These are phyloP conservation scores for Psidium friedrichsthalianum DNA, from an alignment of 345 rosid species.

Conservation along the genomic window DNA sequence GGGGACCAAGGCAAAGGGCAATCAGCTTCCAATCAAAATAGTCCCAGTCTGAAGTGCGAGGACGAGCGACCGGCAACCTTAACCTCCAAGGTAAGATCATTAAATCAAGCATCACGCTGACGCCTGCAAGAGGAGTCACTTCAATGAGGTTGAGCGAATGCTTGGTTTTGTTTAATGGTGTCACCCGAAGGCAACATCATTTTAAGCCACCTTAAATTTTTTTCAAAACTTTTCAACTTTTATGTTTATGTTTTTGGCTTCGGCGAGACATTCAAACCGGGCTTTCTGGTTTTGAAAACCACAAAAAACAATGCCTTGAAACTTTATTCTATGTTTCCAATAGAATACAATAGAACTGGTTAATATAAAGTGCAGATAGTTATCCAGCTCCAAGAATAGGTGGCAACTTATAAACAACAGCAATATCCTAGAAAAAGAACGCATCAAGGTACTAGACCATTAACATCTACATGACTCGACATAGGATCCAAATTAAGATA, in stretches of 20 bases:
- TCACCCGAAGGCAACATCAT: neutral
- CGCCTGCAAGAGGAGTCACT: neutral
- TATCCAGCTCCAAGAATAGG: neutral
- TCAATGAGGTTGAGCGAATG: neutral
- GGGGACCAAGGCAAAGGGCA: neutral
- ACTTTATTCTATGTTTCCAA: neutral
- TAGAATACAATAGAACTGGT: neutral
- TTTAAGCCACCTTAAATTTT: neutral
- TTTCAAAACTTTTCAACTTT: neutral
- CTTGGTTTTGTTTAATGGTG: neutral
- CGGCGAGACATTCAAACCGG: neutral
- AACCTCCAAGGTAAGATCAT: neutral
- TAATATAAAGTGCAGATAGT: neutral
- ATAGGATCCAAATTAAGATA: neutral
- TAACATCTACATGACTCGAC: neutral
- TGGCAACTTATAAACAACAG: neutral
- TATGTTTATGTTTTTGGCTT: neutral
- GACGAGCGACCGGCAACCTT: neutral
- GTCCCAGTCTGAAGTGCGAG: neutral
- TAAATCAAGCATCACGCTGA: neutral
- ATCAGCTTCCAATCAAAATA: neutral
- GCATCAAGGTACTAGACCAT: neutral
- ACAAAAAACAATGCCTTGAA: neutral
- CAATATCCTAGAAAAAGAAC: neutral
- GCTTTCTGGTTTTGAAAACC: neutral